phyloP scores from a whole-genome alignment of 148 eudicot genomes.

The Oxyria digyna region DNA sequence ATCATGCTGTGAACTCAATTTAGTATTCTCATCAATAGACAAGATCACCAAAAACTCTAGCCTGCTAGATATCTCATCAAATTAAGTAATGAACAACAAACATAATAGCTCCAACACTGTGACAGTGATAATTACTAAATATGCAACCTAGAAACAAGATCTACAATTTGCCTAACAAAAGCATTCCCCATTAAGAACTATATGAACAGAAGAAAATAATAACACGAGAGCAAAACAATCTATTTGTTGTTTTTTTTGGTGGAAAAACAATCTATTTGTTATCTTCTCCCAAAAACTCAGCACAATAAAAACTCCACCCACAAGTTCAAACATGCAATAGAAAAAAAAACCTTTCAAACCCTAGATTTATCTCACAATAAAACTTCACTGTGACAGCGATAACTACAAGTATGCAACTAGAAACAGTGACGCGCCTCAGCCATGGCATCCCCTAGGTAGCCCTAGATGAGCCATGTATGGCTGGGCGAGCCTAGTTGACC shows the following conservation, averaged over 20 bases:
- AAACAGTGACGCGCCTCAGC: too few relatives aligned
- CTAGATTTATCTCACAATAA: background rate
- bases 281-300: too few relatives aligned
- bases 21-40: background rate
- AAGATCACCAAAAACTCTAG: background rate
- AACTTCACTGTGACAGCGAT: too few relatives aligned
- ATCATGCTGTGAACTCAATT: background rate
- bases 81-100: background rate
- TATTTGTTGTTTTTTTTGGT: background rate
- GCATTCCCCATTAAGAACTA: background rate
- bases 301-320: too few relatives aligned
- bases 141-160: background rate
- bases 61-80: background rate
- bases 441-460: too few relatives aligned
- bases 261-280: too few relatives aligned
- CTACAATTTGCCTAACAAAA: background rate
- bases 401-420: too few relatives aligned
- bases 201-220: background rate
- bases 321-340: too few relatives aligned
- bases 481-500: too few relatives aligned
- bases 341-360: too few relatives aligned
- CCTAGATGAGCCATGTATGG: too few relatives aligned
- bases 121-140: background rate
- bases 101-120: background rate
- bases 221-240: background rate